A percentile compares a stretch with the other conserved stretches of the same genome.
Conservation (phyloP, 768 basidiomycete species). For the Zangia roseola region DNA sequence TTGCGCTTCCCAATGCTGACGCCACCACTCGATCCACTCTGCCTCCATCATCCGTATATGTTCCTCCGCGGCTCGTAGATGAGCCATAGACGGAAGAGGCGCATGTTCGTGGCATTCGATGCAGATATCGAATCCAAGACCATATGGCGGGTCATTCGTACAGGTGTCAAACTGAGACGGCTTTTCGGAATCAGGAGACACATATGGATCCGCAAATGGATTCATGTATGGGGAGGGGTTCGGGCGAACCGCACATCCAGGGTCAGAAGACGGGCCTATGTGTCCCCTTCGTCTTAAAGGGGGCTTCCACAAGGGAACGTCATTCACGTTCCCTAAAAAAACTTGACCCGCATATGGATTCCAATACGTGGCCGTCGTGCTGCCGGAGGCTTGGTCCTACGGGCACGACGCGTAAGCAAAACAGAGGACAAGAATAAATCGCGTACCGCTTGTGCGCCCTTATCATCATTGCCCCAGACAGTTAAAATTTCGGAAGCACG, state of each 20-base stretch:
- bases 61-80: slow-evolving; percentile 74
- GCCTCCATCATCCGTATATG: slow-evolving; percentile 65
- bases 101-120: slow-evolving; percentile 86
- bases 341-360: slow-evolving; percentile 63
- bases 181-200: slow-evolving; percentile 12
- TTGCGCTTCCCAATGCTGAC: slow-evolving; percentile 22
- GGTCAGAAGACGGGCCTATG: neutral
- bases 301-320: slow-evolving; percentile 57
- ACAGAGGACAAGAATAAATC: neutral
- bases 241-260: neutral
- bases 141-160: slow-evolving; percentile 45
- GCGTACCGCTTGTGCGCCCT: slow-evolving; percentile 11
- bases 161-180: slow-evolving; percentile 36
- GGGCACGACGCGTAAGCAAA: slow-evolving; percentile 1
- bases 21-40: slow-evolving; percentile 55
- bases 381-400: slow-evolving; percentile 28
- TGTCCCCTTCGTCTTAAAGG: slow-evolving; percentile 15
- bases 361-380: slow-evolving; percentile 45
- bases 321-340: slow-evolving; percentile 80
- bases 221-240: slow-evolving; percentile 11
- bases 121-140: slow-evolving; percentile 79
- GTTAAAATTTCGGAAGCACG: slow-evolving; percentile 76
- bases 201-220: slow-evolving; percentile 16
- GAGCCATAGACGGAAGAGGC: slow-evolving; percentile 64
- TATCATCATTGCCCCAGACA: slow-evolving; percentile 28